Conservation (phyloP, 192 early-diverging fungal genomes). For the Entomortierella parvispora region DNA sequence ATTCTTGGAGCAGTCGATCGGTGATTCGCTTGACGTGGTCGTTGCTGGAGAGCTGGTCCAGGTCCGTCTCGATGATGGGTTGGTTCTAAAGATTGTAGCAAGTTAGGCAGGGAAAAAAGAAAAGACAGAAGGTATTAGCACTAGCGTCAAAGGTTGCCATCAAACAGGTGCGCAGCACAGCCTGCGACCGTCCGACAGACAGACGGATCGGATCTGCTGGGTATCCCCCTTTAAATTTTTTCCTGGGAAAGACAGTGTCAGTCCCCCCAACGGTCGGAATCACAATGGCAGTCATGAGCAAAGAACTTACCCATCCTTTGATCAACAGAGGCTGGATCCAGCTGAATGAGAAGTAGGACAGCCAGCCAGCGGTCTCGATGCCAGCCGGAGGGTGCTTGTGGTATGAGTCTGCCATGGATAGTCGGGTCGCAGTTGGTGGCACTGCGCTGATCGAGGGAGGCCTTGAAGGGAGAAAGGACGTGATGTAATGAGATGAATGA, state of each 20-base stretch:
- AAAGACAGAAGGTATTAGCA: neutral
- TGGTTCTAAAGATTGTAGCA: slow-evolving; percentile 6
- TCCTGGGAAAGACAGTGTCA: neutral
- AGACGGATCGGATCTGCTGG: neutral
- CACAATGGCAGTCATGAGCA: neutral
- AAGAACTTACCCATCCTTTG: slow-evolving; percentile 41
- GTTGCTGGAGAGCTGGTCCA: slow-evolving; percentile 38
- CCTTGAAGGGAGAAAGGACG: too few relatives aligned
- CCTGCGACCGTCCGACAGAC: neutral
- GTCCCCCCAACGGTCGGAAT: neutral
- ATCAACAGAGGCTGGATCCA: slow-evolving; percentile 50
- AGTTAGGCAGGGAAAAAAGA: neutral
- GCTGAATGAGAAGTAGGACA: slow-evolving; percentile 51
- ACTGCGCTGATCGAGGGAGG: too few relatives aligned
- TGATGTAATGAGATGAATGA: too few relatives aligned
- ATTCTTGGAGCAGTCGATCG: slow-evolving; percentile 29
- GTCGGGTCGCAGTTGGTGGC: neutral
- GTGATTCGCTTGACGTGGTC: slow-evolving; percentile 46
- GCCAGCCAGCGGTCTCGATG: slow-evolving; percentile 22
- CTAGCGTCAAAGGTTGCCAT: neutral
- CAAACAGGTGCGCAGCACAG: too few relatives aligned
- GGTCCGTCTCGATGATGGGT: slow-evolving; percentile 43
- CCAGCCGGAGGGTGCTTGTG: slow-evolving; percentile 33
- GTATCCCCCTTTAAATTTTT: neutral
- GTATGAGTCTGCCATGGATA: slow-evolving; percentile 20